These are phyloP conservation scores for Fusarium buharicum DNA, from an alignment of 2,329 filamentous ascomycete genomes.

Conservation along the genomic window DNA sequence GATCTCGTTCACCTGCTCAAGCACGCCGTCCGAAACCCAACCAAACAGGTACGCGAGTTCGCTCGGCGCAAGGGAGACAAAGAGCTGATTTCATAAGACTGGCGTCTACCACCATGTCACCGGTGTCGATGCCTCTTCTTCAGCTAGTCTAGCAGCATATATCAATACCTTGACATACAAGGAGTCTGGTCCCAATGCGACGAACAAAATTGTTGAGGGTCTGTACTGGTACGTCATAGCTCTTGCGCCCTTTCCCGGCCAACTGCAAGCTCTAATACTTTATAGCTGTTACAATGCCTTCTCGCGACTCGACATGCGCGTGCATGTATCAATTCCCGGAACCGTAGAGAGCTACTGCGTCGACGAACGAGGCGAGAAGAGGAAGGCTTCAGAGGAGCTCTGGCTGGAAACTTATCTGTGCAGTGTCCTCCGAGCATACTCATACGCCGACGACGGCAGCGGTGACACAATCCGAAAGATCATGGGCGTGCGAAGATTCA, in stretches of 20 bases:
- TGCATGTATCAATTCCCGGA: conserved; percentile 96
- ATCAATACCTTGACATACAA: conserved; percentile 97
- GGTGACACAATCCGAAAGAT: conserved; percentile 97
- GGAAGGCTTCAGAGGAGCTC: conserved; percentile 89
- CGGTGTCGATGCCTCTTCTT: conserved; percentile 95
- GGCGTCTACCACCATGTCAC: conserved; percentile 99
- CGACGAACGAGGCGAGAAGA: conserved; percentile 94
- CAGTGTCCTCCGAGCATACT: conserved; percentile 92
- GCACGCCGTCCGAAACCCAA: conserved; percentile 66
- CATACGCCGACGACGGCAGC: conserved; percentile 94
- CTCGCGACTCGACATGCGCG: conserved; percentile 96
- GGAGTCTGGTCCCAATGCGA: conserved; percentile 76
- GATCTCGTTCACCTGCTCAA: conserved; percentile 97
- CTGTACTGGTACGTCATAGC: conserved; percentile 79
- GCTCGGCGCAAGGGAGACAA: conserved; percentile 25
- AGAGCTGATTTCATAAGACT: conserved; percentile 62
- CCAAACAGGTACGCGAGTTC: conserved; percentile 61
- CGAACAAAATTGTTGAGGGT: conserved; percentile 89
- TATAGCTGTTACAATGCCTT: conserved; percentile 96
- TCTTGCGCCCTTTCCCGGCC: conserved; percentile 46
- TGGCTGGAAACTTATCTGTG: conserved; percentile 99
- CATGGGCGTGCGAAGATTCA: conserved; percentile 95
- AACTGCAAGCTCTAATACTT: conserved; percentile 13
- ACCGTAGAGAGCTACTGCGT: conserved; percentile 98
- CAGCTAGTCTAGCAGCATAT: conserved; percentile 94